Evolutionary conservation across 306 rosid species (phyloP), one percentile per base, ranked within the genome.

Genomic region (Castanospermum australe): DNA sequence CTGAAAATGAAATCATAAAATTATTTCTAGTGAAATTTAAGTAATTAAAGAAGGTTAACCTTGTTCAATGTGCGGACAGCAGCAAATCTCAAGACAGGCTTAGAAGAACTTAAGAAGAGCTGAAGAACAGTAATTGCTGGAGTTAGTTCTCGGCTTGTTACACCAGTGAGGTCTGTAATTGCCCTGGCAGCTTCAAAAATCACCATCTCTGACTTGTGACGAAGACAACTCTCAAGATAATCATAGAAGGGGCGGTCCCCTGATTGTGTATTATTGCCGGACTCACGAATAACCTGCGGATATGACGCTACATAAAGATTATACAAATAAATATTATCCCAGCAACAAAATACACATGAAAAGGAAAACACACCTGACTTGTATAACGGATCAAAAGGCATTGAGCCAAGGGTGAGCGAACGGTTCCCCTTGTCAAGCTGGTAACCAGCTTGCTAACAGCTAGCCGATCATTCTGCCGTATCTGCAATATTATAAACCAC

Each of bases 101-200:
- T 95, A 48, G 99, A 91, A 69, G 98, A 95, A 81, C 99, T 95
- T 76, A 95, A 81, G 84, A 95, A 95, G 74, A 95, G 94, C 89
- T 95, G 99, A 78, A 95, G 99, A 86, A 95, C 99, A 38, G 98
- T 93, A 71, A 95, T 95, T 66, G 99, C 98, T 0, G 99, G 98
- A 48, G 99, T 91, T 76, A 95, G 84, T 84, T 95, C 98, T 65
- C 98, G 86, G 84, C 81, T 91, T 39, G 99, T 90, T 84, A 95
- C 98, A 38, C 98, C 94, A 73, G 63, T 91, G 64, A 95, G 96
- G 88, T 95, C 99, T 22, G 99, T 95, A 83, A 95, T 95, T 81
- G 94, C 97, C 84, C 89, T 91, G 75, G 99, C 98, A 82, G 99
- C 97, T 87, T 95, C 99, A 87, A 95, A 93, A 71, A 95, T 95